phyloP scores from a whole-genome alignment of 768 basidiomycete species.

The Tulasnella calospora region DNA sequence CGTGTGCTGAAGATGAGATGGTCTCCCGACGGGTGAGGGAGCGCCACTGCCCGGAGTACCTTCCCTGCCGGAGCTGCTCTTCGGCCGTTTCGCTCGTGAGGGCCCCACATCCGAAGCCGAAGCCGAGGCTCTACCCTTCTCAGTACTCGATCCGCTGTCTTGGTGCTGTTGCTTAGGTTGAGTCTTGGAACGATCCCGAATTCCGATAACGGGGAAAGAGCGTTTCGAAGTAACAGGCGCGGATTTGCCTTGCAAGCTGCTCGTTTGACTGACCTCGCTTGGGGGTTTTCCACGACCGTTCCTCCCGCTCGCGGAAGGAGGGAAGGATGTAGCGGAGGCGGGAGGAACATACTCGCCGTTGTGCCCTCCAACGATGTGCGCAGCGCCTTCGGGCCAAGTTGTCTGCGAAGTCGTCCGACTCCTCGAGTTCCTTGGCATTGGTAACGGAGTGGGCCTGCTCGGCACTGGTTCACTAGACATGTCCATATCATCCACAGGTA shows the following conservation, averaged over 20 bases:
- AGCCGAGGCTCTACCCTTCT: not conserved
- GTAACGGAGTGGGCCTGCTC: not conserved
- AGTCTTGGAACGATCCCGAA: slow-evolving; percentile 14
- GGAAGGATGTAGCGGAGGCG: not conserved
- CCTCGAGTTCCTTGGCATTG: not conserved
- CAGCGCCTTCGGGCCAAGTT: not conserved
- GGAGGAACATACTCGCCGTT: slow-evolving; percentile 15
- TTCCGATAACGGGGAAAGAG: not conserved
- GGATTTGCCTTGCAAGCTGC: not conserved
- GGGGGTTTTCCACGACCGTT: not conserved
- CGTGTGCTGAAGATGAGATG: not conserved
- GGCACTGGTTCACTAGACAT: not conserved
- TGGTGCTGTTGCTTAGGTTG: not conserved
- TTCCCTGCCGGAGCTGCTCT: not conserved
- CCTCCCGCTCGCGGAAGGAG: not conserved
- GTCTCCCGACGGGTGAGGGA: not conserved
- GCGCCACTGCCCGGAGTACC: not conserved
- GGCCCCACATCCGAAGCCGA: not conserved
- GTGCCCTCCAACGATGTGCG: not conserved
- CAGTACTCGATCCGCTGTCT: not conserved
- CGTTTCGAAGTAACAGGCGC: not conserved
- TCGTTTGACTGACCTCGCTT: not conserved
- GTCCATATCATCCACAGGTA: not conserved
- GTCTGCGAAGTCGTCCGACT: slow-evolving; percentile 8
- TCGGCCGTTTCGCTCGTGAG: not conserved